These are phyloP conservation scores for Aureoboletus auriporus DNA, from an alignment of 768 basidiomycete genomes.

Conservation along the genomic window DNA sequence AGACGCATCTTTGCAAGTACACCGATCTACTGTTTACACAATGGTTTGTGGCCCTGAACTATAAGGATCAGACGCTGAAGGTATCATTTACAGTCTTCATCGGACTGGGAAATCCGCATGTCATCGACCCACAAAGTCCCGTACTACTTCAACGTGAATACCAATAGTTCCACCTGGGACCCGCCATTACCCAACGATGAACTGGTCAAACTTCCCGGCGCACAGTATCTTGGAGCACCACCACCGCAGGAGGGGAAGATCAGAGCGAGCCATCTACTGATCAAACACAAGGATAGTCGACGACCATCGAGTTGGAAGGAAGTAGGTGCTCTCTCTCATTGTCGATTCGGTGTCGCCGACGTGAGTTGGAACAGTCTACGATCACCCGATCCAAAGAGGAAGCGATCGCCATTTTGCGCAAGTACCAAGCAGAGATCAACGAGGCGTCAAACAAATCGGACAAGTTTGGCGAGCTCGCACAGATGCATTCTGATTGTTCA, in stretches of 20 bases:
- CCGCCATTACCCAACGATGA: slow-evolving; percentile 61
- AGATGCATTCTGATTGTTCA: slow-evolving; percentile 81
- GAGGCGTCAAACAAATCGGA: slow-evolving; percentile 36
- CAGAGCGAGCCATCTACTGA: slow-evolving; percentile 90
- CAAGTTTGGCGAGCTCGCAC: slow-evolving; percentile 77
- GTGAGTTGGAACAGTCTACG: slow-evolving; percentile 40
- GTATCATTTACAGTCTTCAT: slow-evolving; percentile 13
- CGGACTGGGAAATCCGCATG: slow-evolving; percentile 81
- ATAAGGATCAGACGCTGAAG: slow-evolving; percentile 8
- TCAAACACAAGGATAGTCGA: slow-evolving; percentile 83
- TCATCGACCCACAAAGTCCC: slow-evolving; percentile 73
- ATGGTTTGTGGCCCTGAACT: slow-evolving; percentile 20
- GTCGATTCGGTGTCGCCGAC: neutral
- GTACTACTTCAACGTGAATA: slow-evolving; percentile 82
- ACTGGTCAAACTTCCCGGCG: slow-evolving; percentile 62
- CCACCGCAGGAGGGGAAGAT: slow-evolving; percentile 44
- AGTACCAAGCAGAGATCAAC: slow-evolving; percentile 60
- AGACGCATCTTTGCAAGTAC: slow-evolving; percentile 2
- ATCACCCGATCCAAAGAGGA: slow-evolving; percentile 89
- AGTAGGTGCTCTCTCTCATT: slow-evolving; percentile 37
- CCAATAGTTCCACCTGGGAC: slow-evolving; percentile 78
- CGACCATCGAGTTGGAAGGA: slow-evolving; percentile 84
- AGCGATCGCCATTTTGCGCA: slow-evolving; percentile 74
- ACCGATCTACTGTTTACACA: slow-evolving; percentile 7
- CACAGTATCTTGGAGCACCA: slow-evolving; percentile 41